Percentiles rank a stretch among this genome's conserved stretches.
Evolutionary conservation across 2,329 filamentous ascomycete species (phyloP).

Genomic region (Aspergillus latus): DNA sequence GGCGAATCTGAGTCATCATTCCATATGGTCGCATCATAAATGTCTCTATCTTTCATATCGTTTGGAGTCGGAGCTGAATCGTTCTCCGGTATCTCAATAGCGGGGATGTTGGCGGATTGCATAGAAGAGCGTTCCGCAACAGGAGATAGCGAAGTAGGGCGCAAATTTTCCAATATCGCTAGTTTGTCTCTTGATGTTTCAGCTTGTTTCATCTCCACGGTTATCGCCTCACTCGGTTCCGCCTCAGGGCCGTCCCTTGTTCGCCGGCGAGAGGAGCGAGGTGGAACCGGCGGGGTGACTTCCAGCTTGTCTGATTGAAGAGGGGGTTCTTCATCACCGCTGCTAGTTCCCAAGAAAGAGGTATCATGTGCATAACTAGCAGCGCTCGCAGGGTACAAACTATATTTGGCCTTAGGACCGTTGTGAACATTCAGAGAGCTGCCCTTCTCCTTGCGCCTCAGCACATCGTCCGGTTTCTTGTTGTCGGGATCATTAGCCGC

Average conservation of each 20-base stretch:
- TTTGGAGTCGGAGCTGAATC: neutral
- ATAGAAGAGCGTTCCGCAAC: slow-evolving; percentile 31
- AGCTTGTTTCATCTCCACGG: slow-evolving; percentile 10
- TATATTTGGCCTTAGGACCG: slow-evolving; percentile 27
- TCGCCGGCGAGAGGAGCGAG: slow-evolving; percentile 14
- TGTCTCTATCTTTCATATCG: slow-evolving; percentile 10
- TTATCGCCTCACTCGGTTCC: slow-evolving; percentile 12
- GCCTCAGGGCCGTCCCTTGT: slow-evolving; percentile 10
- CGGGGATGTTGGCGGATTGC: slow-evolving; percentile 10
- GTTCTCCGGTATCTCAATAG: slow-evolving; percentile 15
- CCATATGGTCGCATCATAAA: slow-evolving; percentile 21
- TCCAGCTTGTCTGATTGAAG: slow-evolving; percentile 24
- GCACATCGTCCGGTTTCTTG: slow-evolving; percentile 19
- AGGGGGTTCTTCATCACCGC: slow-evolving; percentile 34
- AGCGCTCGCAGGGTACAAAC: slow-evolving; percentile 29
- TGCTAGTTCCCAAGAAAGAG: slow-evolving; percentile 38
- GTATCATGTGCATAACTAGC: slow-evolving; percentile 27
- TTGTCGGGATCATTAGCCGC: slow-evolving; percentile 18
- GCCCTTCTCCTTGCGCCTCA: slow-evolving; percentile 25
- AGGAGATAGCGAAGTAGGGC: slow-evolving; percentile 26
- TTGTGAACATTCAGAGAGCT: slow-evolving; percentile 27
- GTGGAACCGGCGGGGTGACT: slow-evolving; percentile 14
- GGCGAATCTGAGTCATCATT: slow-evolving; percentile 26
- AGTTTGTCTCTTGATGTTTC: slow-evolving; percentile 12
- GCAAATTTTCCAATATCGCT: slow-evolving; percentile 15